Evolutionary conservation across 306 rosid genomes (phyloP).

Genomic region (Quercus alba): DNA sequence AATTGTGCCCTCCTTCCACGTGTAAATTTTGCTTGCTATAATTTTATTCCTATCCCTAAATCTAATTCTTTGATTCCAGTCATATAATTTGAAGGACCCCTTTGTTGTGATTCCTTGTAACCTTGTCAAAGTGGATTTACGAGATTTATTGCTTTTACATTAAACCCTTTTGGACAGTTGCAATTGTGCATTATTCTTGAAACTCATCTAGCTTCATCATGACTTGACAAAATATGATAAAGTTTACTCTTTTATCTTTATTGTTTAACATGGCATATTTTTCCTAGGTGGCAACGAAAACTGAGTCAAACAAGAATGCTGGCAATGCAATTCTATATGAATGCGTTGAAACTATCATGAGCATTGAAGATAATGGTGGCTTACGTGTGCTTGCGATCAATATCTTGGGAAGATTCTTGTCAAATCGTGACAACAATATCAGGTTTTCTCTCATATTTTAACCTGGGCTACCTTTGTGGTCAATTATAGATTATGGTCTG

Average conservation of each 20-base stretch:
- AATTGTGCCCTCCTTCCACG: not conserved
- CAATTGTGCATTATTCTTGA: not conserved
- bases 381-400: slow-evolving; percentile 96
- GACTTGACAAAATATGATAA: not conserved
- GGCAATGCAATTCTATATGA: slow-evolving; percentile 96
- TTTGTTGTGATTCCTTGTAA: not conserved
- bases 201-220: not conserved
- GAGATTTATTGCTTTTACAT: not conserved
- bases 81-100: not conserved
- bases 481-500: not conserved
- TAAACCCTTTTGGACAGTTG: not conserved
- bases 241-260: not conserved
- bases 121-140: not conserved
- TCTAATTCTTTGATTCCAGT: not conserved
- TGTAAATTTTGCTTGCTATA: not conserved
- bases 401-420: slow-evolving; percentile 95
- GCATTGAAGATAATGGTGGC: slow-evolving; percentile 95
- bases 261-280: slow-evolving; percentile 21
- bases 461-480: not conserved
- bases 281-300: slow-evolving; percentile 66
- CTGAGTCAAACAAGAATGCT: slow-evolving; percentile 95
- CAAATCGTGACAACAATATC: slow-evolving; percentile 96
- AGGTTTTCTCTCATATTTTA: slow-evolving; percentile 48
- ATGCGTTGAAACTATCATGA: slow-evolving; percentile 97
- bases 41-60: not conserved